Evolutionary conservation across 345 rosid species (phyloP), one percentile per base, ranked within the genome.

Genomic region (Stellera chamaejasme): DNA sequence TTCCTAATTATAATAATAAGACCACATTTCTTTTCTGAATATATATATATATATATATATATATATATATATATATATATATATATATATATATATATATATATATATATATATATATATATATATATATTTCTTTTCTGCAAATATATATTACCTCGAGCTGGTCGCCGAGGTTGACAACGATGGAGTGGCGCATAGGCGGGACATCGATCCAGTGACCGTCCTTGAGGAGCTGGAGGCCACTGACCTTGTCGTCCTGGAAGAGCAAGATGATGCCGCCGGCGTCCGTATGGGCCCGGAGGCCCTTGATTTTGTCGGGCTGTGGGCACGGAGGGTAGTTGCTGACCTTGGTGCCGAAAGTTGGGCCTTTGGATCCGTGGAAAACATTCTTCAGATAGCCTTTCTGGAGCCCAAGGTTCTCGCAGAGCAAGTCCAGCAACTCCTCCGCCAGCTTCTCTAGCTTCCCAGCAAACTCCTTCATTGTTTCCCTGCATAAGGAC

Each of bases 271-370:
- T 86, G 75, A 92, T 78, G 63, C 98, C 98, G 1, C 98, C 97
- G 0, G 97, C 98, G n/a, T 92, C 98, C n/a, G 98, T 88, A 70
- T 92, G 98, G 41, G 95, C 93, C 0, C 97, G 67, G 56, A 92
- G 93, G 0, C 98, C 98, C 76, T 92, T 92, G 69, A 92, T 75
- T 23, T 84, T 67, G 41, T 92, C 88, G 23, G 98, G 98, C 51
- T 84, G 79, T 2, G 98, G 98, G 68, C 90, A 88, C n/a, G 96
- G 93, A 25, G 98, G 98, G 65, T 92, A 92, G 76, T 86, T 92
- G 75, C 96, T 86, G 1, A 92, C 93, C 61, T 92, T 92, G 52
- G 97, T 92, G 15, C 97, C 97, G 23, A 84, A 92, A 6, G 80
- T 88, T 19, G 98, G 98, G 0, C 84, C 84, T 9, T 45, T 75